Evolutionary conservation across 2,329 filamentous ascomycete species (phyloP), one percentile per base, ranked within the genome.

Genomic region (Fusarium redolens): DNA sequence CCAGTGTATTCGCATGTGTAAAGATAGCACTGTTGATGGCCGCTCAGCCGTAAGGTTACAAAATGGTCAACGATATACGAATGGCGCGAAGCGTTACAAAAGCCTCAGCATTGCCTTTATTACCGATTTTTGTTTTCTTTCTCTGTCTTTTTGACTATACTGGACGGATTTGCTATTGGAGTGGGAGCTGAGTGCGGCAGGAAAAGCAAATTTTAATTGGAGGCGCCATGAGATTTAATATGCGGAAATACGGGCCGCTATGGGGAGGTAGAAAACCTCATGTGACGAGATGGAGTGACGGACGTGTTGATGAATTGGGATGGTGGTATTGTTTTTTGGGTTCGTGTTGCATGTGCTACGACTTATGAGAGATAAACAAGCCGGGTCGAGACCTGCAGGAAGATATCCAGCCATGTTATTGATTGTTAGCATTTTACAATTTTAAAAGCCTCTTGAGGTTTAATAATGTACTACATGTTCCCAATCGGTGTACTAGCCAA

Each of bases 311-410:
- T 58, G 38, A 73, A 48, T 30, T 58, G 71, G 68, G 74, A 60
- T 75, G 64, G 55, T 72, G 44, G 45, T 57, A 61, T 56, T 68
- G 37, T 44, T 61, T 72, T 61, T 59, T n/a, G 14, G 31, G 64
- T 75, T 70, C 68, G 51, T 62, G 68, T 75, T 70, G 61, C 65
- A 77, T 68, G 75, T 62, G 75, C 68, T 75, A 77, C 73, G 75
- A 77, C 61, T 78, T 74, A 77, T 74, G 75, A 77, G 75, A 71
- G 74, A 77, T 78, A 77, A 77, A 77, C 74, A 75, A 68, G 68
- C 61, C 58, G 62, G 68, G 71, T 60, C 45, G 57, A 61, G 54
- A 64, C 70, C 71, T 69, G 71, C 63, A 74, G 72, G 67, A 68
- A 74, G 73, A 78, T 77, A 77, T 78, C 72, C 75, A 78, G 75